Evolutionary conservation across 352 stramenopile genomes (phyloP).

Genomic region (Pythium aphanidermatum): DNA sequence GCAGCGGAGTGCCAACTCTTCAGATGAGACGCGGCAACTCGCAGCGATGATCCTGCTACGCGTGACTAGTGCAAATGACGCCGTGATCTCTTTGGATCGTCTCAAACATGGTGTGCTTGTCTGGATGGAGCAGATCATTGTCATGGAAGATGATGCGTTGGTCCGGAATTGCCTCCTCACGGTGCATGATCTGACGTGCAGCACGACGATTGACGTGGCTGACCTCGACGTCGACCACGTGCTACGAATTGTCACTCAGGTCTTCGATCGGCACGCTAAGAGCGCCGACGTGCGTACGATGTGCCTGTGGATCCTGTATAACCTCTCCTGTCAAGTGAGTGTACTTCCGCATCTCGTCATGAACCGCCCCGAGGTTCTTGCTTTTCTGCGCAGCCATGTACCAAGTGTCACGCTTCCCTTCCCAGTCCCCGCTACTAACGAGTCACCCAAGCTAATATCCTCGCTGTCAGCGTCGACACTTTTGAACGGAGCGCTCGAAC

Average conservation of each 20-base stretch:
- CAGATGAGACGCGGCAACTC: slow-evolving; percentile 52
- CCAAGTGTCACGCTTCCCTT: slow-evolving; percentile 14
- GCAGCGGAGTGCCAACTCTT: slow-evolving; percentile 31
- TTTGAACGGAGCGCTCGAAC: slow-evolving; percentile 1
- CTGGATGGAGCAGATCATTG: slow-evolving; percentile 79
- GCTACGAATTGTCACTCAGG: slow-evolving; percentile 56
- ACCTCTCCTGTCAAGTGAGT: slow-evolving; percentile 52
- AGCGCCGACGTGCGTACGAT: slow-evolving; percentile 52
- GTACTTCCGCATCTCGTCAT: slow-evolving; percentile 43
- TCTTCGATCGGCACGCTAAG: slow-evolving; percentile 40
- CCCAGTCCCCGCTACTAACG: not conserved
- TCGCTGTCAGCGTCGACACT: slow-evolving; percentile 2
- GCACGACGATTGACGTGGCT: slow-evolving; percentile 36
- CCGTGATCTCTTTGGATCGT: slow-evolving; percentile 55
- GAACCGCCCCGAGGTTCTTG: slow-evolving; percentile 49
- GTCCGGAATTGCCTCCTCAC: slow-evolving; percentile 77
- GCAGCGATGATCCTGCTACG: slow-evolving; percentile 65
- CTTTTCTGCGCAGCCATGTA: slow-evolving; percentile 42
- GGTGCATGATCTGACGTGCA: slow-evolving; percentile 65
- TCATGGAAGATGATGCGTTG: slow-evolving; percentile 63
- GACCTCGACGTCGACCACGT: slow-evolving; percentile 62
- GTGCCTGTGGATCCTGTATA: slow-evolving; percentile 70
- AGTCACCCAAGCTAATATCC: not conserved
- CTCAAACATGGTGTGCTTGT: slow-evolving; percentile 55
- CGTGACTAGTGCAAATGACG: slow-evolving; percentile 66